Percentiles rank a stretch among this genome's conserved stretches.
phyloP scores from a whole-genome alignment of 1,139 yeast species.

The Hyphopichia fennica region DNA sequence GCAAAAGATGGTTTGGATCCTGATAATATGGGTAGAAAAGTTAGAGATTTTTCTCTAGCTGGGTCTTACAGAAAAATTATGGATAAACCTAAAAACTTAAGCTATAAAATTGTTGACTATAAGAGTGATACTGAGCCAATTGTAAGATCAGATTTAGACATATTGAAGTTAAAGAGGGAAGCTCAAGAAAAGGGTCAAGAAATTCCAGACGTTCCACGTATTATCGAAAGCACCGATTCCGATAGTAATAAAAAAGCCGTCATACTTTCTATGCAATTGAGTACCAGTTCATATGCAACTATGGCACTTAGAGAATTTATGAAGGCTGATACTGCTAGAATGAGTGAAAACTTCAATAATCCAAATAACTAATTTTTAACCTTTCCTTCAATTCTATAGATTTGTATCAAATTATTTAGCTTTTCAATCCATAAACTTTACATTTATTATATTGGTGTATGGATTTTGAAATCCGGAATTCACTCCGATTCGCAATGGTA shows the following conservation, averaged over 20 bases:
- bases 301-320: slow-evolving; percentile 94
- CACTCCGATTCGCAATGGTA: too few species aligned
- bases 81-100: slow-evolving; percentile 63
- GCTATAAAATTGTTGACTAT: slow-evolving; percentile 66
- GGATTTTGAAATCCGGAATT: too few species aligned
- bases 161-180: slow-evolving; percentile 47
- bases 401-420: too few species aligned
- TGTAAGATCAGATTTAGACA: slow-evolving; percentile 79
- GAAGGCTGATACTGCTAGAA: slow-evolving; percentile 59
- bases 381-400: too few species aligned
- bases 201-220: slow-evolving; percentile 12
- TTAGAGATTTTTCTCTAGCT: slow-evolving; percentile 84
- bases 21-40: slow-evolving; percentile 75
- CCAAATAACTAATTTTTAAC: neutral
- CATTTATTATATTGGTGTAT: too few species aligned
- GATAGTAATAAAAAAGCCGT: slow-evolving; percentile 64
- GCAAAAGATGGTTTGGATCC: slow-evolving; percentile 81
- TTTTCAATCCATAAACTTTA: too few species aligned
- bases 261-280: slow-evolving; percentile 73
- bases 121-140: slow-evolving; percentile 64
- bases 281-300: slow-evolving; percentile 91
- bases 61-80: slow-evolving; percentile 87
- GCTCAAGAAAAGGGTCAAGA: slow-evolving; percentile 14
- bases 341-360: neutral
- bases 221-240: slow-evolving; percentile 28